A percentile compares a stretch with the other conserved stretches of the same genome.
phyloP scores from a whole-genome alignment of 306 rosid genomes.

The Carpinus fangiana region DNA sequence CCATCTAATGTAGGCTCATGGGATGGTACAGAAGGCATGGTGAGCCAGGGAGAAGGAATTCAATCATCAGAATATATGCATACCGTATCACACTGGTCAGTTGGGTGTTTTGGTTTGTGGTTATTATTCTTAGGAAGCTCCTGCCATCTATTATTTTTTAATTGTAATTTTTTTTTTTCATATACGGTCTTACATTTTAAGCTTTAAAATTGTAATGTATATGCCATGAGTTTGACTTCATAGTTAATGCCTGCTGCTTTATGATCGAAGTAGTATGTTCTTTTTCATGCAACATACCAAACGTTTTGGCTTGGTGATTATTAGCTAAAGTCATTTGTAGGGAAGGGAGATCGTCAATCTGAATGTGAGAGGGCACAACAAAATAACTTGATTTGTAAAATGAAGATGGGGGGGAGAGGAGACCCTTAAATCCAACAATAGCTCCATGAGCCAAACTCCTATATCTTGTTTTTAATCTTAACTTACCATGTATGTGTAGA shows the following conservation, averaged over 20 bases:
- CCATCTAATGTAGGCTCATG: slow-evolving; percentile 39
- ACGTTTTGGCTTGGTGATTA: background rate
- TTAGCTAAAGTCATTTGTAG: background rate
- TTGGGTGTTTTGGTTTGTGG: slow-evolving; percentile 11
- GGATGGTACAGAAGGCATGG: slow-evolving; percentile 37
- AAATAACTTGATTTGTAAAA: background rate
- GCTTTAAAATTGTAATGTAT: background rate
- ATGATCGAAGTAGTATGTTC: background rate
- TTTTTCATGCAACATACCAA: background rate
- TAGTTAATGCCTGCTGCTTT: background rate
- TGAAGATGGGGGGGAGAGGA: background rate
- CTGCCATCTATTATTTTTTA: background rate
- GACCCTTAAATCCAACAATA: background rate
- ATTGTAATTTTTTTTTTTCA: background rate
- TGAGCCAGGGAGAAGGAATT: slow-evolving; percentile 34
- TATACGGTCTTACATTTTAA: background rate
- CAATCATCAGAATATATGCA: slow-evolving; percentile 35
- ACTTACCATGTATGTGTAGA: background rate
- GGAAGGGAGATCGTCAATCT: background rate
- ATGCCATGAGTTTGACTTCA: background rate
- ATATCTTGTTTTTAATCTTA: background rate
- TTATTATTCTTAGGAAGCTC: background rate
- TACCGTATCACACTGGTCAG: slow-evolving; percentile 44
- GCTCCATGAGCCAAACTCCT: background rate
- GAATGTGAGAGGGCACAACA: background rate